Evolutionary conservation across 306 rosid species (phyloP).

Genomic region (Lathyrus sativus): DNA sequence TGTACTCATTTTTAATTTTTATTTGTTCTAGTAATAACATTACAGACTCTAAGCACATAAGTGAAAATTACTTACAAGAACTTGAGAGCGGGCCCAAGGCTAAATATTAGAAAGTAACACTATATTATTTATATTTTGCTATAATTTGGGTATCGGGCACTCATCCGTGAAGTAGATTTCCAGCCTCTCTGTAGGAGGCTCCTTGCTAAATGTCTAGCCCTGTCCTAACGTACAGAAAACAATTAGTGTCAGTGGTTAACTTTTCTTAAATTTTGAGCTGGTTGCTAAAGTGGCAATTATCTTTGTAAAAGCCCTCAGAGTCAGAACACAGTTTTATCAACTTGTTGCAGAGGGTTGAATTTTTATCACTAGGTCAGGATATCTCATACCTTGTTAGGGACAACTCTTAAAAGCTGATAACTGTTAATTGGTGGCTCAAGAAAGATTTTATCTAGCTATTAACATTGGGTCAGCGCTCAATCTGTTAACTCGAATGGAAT

Average conservation of each 20-base stretch:
- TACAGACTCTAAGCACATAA: conserved; percentile 7
- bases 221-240: conserved; percentile 21
- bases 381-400: conserved; percentile 29
- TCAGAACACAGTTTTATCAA: conserved; percentile 22
- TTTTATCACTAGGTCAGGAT: conserved; percentile 28
- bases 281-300: conserved; percentile 24
- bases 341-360: conserved; percentile 22
- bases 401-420: conserved; percentile 15
- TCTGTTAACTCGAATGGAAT: conserved; percentile 26
- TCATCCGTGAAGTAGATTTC: conserved; percentile 17
- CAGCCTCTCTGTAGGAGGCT: conserved; percentile 20
- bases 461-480: conserved; percentile 11
- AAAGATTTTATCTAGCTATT: conserved; percentile 7
- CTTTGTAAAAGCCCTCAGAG: conserved; percentile 9
- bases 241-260: not conserved
- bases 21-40: conserved; percentile 22
- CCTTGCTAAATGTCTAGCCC: not conserved
- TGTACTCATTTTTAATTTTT: conserved; percentile 15
- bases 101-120: not conserved
- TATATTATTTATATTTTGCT: not conserved
- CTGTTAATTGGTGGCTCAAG: not conserved
- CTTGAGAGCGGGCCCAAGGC: conserved; percentile 4
- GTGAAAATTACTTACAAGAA: conserved; percentile 20
- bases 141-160: conserved; percentile 4
- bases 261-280: conserved; percentile 14